Evolutionary conservation across 2,329 filamentous ascomycete genomes (phyloP), one percentile per base, ranked within the genome.

Genomic region (Penicillium sp.): DNA sequence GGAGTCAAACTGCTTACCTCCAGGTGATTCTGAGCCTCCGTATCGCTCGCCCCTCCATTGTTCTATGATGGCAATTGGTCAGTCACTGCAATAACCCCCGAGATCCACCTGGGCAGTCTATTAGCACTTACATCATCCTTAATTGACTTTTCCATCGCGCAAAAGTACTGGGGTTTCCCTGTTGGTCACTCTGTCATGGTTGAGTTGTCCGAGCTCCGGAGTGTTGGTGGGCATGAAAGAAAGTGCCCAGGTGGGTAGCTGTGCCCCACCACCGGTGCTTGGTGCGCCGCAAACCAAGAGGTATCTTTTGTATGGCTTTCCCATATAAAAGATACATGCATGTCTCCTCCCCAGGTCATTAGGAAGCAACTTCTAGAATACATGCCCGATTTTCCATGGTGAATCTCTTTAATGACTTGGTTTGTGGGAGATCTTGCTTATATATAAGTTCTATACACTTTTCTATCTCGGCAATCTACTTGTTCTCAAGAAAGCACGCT

Each of bases 1-100:
- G 0, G 8, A 49, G 25, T 60, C 41, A 19, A 10, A 53, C 23
- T 38, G 19, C 47, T 59, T 68, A 73, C 75, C 66, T 78, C 75
- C 35, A 76, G 64, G 39, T 72, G 71, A 47, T 73, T 68, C 47
- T 70, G 70, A 5, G 57, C 45, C n/a, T 74, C 74, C 13, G 63
- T 58, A 36, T 78, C 74, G 49, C 71, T 75, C 25, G 62, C 64
- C 53, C 69, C 75, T 61, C 68, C 73, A 47, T 71, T 58, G 42
- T 57, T 63, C 71, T 74, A 53, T 50, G 31, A 55, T 61, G 27
- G 41, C 51, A 53, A 53, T 59, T 47, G 45, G 53, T 67, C 58
- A 67, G 55, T 62, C 39, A 31, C 39, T 21, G 31, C 10, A 19
- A 50, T 23, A 51, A 33, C 31, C 31, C 12, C 12, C 29, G 29